Conservation (phyloP, 495 filamentous ascomycete species). For the Penicillium simplicissimum region DNA sequence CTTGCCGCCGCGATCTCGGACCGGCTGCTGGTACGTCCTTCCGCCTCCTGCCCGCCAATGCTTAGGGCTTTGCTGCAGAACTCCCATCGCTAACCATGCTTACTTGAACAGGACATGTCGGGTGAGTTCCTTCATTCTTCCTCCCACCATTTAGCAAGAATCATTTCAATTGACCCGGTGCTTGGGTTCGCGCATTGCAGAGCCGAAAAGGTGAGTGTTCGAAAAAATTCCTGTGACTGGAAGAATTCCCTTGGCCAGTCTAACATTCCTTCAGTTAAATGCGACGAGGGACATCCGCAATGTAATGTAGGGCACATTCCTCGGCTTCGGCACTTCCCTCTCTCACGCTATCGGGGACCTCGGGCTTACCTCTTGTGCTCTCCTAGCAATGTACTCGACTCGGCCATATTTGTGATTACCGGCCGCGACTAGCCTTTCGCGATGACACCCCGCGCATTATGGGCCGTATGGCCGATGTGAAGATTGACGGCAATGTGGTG, state of each 20-base stretch:
- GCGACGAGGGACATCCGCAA: slow-evolving; percentile 54
- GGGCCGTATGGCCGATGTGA: slow-evolving; percentile 56
- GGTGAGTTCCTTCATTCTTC: slow-evolving; percentile 35
- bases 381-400: slow-evolving; percentile 56
- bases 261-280: slow-evolving; percentile 42
- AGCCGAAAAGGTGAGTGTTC: slow-evolving; percentile 51
- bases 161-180: slow-evolving; percentile 10
- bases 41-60: slow-evolving; percentile 7
- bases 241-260: slow-evolving; percentile 16
- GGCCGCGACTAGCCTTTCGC: slow-evolving; percentile 54
- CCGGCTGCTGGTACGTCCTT: slow-evolving; percentile 53
- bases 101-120: slow-evolving; percentile 47
- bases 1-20: slow-evolving; percentile 54
- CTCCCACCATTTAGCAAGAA: not conserved
- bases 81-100: slow-evolving; percentile 9
- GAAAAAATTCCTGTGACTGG: slow-evolving; percentile 1
- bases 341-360: not conserved
- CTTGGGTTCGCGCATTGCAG: slow-evolving; percentile 25
- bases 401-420: slow-evolving; percentile 59
- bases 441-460: slow-evolving; percentile 58
- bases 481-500: slow-evolving; percentile 47
- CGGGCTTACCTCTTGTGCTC: not conserved
- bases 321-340: slow-evolving; percentile 10
- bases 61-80: not conserved
- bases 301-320: slow-evolving; percentile 47